Percentiles rank a stretch among this genome's conserved stretches.
phyloP scores from a whole-genome alignment of 2,329 filamentous ascomycete genomes.

The Paracoccidioides brasiliensis region DNA sequence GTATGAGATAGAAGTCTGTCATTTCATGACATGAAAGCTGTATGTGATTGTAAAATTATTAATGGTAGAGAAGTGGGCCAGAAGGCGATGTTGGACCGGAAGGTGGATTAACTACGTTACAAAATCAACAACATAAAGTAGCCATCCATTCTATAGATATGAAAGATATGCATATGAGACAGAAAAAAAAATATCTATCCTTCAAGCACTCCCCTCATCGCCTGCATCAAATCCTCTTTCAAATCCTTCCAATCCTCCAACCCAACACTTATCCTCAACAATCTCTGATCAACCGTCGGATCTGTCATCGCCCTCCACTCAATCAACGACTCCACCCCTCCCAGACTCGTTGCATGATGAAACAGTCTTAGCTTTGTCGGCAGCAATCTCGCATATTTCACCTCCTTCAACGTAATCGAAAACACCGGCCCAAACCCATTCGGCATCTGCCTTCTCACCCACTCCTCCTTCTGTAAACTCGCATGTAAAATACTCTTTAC shows the following conservation, averaged over 20 bases:
- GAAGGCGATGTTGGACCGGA: too few relatives aligned
- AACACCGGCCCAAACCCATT: slow-evolving; percentile 85
- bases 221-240: slow-evolving; percentile 57
- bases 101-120: too few relatives aligned
- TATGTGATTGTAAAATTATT: too few relatives aligned
- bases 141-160: too few relatives aligned
- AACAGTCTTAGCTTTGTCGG: slow-evolving; percentile 72
- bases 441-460: slow-evolving; percentile 82
- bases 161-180: not conserved
- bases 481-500: slow-evolving; percentile 60
- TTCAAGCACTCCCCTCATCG: slow-evolving; percentile 44
- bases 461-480: slow-evolving; percentile 59
- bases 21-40: too few relatives aligned
- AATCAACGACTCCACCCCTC: slow-evolving; percentile 88
- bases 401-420: slow-evolving; percentile 51
- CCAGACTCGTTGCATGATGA: slow-evolving; percentile 87
- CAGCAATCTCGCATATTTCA: slow-evolving; percentile 50
- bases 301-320: slow-evolving; percentile 95
- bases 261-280: slow-evolving; percentile 74
- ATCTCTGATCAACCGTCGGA: slow-evolving; percentile 50
- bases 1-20: too few relatives aligned
- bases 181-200: slow-evolving; percentile 13
- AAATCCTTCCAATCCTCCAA: slow-evolving; percentile 81
- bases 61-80: too few relatives aligned
- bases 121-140: too few relatives aligned